These are phyloP conservation scores for Aspergillus alliaceus DNA, from an alignment of 2,329 filamentous ascomycete genomes.

Conservation along the genomic window DNA sequence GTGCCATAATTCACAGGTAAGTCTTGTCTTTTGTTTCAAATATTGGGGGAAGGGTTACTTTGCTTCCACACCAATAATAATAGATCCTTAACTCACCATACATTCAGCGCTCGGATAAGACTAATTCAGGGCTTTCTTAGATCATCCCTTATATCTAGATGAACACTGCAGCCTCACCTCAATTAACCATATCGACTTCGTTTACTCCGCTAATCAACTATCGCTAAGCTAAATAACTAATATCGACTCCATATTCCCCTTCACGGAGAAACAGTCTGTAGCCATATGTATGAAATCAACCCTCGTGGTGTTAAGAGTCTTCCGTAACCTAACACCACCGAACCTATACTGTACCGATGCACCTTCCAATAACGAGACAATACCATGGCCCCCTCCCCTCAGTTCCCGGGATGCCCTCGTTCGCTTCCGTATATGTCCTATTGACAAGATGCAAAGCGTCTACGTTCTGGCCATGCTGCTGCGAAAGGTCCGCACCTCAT, in stretches of 20 bases:
- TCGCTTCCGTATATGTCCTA: constrained; percentile 24
- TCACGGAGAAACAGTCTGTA: constrained; percentile 24
- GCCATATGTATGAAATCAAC: constrained; percentile 26
- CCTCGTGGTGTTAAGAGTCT: constrained; percentile 17
- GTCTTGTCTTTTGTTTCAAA: not conserved
- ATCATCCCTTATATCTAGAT: constrained; percentile 24
- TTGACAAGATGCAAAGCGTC: constrained; percentile 23
- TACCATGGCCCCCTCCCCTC: not conserved
- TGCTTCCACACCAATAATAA: too few species aligned
- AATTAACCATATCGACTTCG: constrained; percentile 13
- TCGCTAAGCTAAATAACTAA: not conserved
- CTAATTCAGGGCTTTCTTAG: constrained; percentile 24
- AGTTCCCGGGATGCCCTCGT: constrained; percentile 12
- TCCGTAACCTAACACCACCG: constrained; percentile 18
- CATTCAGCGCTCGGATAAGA: constrained; percentile 19
- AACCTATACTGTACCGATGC: not conserved
- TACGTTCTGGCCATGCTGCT: constrained; percentile 25
- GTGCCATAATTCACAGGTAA: constrained; percentile 21
- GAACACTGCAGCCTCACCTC: constrained; percentile 24
- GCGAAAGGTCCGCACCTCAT: constrained; percentile 19
- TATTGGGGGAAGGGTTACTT: too few species aligned
- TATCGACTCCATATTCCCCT: constrained; percentile 19
- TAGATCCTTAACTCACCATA: not conserved
- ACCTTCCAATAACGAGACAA: not conserved
- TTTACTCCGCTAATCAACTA: not conserved